A percentile compares a stretch with the other conserved stretches of the same genome.
phyloP scores from a whole-genome alignment of 2,329 filamentous ascomycete genomes.

The Aspergillus neotritici region DNA sequence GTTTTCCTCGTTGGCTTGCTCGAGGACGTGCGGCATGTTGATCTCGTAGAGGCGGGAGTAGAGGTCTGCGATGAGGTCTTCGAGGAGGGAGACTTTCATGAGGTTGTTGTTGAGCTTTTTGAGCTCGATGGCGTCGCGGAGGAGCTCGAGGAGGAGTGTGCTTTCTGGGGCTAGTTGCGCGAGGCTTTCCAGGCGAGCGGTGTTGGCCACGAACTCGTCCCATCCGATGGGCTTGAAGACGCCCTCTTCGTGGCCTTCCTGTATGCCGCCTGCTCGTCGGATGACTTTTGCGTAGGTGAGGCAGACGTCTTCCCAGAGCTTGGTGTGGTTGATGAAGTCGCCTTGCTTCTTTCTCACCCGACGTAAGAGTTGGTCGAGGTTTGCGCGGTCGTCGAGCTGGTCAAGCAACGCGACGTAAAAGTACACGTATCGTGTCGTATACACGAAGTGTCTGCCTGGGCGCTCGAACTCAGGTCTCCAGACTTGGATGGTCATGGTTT shows the following conservation, averaged over 20 bases:
- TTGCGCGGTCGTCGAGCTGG: constrained; percentile 66
- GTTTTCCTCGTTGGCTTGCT: constrained; percentile 41
- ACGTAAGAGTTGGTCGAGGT: constrained; percentile 71
- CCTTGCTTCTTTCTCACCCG: constrained; percentile 75
- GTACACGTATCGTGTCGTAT: constrained; percentile 77
- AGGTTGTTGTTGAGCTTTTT: constrained; percentile 78
- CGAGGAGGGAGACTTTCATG: constrained; percentile 78
- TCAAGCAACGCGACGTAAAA: constrained; percentile 73
- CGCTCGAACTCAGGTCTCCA: constrained; percentile 90
- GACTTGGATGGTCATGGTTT: constrained; percentile 89
- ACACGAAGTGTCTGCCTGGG: constrained; percentile 83
- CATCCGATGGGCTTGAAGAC: constrained; percentile 59
- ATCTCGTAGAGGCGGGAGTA: constrained; percentile 58
- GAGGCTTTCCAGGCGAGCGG: constrained; percentile 56
- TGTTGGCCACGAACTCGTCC: constrained; percentile 59
- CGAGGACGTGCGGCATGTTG: constrained; percentile 34
- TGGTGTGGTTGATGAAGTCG: constrained; percentile 61
- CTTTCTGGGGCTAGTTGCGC: constrained; percentile 46
- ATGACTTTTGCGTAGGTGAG: constrained; percentile 55
- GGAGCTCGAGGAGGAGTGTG: constrained; percentile 52
- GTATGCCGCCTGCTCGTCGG: constrained; percentile 52
- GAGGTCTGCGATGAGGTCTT: constrained; percentile 88
- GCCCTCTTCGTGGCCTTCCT: constrained; percentile 57
- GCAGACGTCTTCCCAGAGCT: constrained; percentile 59
- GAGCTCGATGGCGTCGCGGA: constrained; percentile 62